Conservation (phyloP, 306 rosid genomes). For the Malus sylvestris region DNA sequence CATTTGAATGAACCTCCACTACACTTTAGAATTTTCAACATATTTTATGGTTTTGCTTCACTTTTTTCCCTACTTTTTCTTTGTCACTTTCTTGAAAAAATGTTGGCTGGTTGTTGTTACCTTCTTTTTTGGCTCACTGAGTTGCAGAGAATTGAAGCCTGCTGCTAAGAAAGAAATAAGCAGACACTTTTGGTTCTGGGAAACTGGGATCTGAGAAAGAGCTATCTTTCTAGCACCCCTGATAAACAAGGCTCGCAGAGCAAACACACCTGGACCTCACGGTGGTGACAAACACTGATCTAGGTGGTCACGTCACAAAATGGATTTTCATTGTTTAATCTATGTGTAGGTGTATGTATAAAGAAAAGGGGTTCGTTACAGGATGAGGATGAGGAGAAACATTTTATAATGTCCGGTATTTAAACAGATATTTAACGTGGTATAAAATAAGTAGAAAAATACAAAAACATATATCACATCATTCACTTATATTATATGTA, state of each 20-base stretch:
- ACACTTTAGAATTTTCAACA: not conserved
- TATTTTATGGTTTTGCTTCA: not conserved
- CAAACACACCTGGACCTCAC: not conserved
- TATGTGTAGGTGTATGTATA: not conserved
- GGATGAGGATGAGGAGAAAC: too few relatives aligned
- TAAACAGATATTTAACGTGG: too few relatives aligned
- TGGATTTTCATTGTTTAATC: not conserved
- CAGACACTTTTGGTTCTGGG: not conserved
- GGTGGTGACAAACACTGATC: slow-evolving; percentile 2
- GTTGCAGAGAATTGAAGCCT: slow-evolving; percentile 32
- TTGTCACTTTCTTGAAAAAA: slow-evolving; percentile 21
- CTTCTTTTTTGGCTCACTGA: not conserved
- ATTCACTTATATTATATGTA: too few relatives aligned
- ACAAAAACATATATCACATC: too few relatives aligned
- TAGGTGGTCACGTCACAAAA: slow-evolving; percentile 21
- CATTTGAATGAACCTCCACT: too few relatives aligned
- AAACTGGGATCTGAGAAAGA: not conserved
- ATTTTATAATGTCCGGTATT: too few relatives aligned
- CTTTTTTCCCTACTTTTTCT: slow-evolving; percentile 3
- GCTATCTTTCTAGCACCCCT: slow-evolving; percentile 18
- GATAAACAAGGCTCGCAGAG: slow-evolving; percentile 37
- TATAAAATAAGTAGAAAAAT: too few relatives aligned
- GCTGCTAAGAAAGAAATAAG: not conserved
- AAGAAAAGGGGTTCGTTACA: too few relatives aligned
- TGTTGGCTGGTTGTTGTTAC: not conserved